Evolutionary conservation across 441 rosid species (phyloP), one percentile per base, ranked within the genome.

Genomic region (Euphorbia schlechtendalii): DNA sequence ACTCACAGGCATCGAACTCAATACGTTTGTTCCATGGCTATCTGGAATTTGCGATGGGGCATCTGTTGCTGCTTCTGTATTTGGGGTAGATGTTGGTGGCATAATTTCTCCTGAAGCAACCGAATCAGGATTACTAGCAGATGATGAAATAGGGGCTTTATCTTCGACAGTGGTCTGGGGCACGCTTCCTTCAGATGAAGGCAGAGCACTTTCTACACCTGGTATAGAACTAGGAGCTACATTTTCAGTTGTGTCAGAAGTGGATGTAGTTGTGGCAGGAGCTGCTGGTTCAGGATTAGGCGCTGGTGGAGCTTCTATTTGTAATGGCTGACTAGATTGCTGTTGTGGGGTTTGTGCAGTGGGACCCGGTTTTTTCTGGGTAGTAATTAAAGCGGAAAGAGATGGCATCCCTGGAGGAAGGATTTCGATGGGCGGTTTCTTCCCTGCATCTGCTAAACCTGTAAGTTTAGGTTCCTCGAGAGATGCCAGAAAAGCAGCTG

Each of bases 391-490:
- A 74, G 93, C 88, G 28, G 88, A 78, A 51, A 89, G 86, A 67
- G 99, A 87, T 5, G 96, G 86, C 96, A 91, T 86, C 67, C 98
- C 96, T 2, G 98, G 98, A 56, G 98, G 98, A 49, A 94, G 83
- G 69, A 94, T 84, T 78, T 94, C 94, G 71, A 94, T 83, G 3
- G 96, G 91, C 32, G 92, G 89, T 70, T 87, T 89, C 81, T 80
- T 86, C 54, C 86, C 90, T 14, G 96, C 92, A 52, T 92, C 98
- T 3, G 86, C 82, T 75, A 92, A 76, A 81, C 94, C 88, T 22
- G 96, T 84, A 67, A 89, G 86, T 81, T 87, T 92, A 25, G 98
- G 86, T 73, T 92, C 96, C 77, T 94, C 92, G 0, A 94, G 90
- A 22, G 99, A 94, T 67, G 96, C 96, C 76, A 94, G 70, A 77